Conservation (phyloP, 78 protist genomes). For the Acrasis kona region DNA sequence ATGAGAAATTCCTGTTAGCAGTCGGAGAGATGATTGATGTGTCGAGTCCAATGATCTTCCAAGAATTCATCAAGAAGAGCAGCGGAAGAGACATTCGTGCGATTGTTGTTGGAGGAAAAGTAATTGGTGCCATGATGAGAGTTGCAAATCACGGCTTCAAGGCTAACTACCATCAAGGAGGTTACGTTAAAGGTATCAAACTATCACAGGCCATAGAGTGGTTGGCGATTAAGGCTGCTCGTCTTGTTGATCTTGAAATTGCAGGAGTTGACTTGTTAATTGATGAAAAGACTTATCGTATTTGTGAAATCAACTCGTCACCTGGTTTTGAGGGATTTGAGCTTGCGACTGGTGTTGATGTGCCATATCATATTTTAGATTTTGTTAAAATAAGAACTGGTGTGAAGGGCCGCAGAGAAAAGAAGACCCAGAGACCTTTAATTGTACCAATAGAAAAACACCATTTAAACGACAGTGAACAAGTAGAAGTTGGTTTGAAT, state of each 20-base stretch:
- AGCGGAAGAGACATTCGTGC: neutral
- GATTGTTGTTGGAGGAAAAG: neutral
- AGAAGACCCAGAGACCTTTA: too few species aligned
- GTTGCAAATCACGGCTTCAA: neutral
- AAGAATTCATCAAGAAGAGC: neutral
- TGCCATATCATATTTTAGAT: neutral
- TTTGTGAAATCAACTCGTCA: neutral
- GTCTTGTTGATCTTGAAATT: neutral
- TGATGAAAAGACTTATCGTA: neutral
- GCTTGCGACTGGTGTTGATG: neutral
- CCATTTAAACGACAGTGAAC: too few species aligned
- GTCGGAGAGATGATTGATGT: neutral
- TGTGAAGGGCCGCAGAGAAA: too few species aligned
- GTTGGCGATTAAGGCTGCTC: neutral
- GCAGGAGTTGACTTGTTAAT: neutral
- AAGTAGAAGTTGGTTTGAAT: too few species aligned
- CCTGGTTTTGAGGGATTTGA: neutral
- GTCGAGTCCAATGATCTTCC: neutral
- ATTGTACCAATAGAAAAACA: too few species aligned
- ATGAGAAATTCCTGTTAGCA: neutral
- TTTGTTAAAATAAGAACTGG: too few species aligned
- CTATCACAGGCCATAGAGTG: neutral
- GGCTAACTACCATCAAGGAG: neutral
- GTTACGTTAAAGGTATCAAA: neutral
- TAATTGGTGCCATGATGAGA: slow-evolving; percentile 1